Conservation (phyloP, 225 moss, liverwort and hornwort genomes). For the Polytrichum commune region DNA sequence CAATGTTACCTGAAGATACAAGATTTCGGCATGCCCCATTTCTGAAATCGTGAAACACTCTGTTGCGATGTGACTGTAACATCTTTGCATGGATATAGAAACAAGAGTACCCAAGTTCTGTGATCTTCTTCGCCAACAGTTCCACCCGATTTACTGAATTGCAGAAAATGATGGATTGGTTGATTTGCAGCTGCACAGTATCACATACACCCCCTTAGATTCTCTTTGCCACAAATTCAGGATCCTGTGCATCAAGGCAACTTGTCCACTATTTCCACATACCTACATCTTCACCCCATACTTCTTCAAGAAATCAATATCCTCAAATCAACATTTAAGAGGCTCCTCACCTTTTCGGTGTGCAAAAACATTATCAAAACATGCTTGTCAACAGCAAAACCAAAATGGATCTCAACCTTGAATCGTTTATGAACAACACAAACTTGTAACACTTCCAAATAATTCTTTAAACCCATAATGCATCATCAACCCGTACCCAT, state of each 20-base stretch:
- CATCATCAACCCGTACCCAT: no score
- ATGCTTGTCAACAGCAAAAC: no score
- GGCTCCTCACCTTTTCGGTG: no score
- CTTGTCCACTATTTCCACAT: not conserved
- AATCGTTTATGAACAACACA: no score
- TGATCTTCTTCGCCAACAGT: slow-evolving; percentile 63
- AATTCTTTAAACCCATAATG: no score
- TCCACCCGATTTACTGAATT: slow-evolving; percentile 69
- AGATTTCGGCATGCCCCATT: slow-evolving; percentile 63
- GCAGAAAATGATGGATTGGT: slow-evolving; percentile 72
- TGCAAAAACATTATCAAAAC: no score
- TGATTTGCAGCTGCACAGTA: slow-evolving; percentile 57
- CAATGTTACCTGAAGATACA: slow-evolving; percentile 52
- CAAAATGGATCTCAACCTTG: no score
- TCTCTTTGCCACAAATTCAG: not conserved
- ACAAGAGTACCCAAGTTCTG: slow-evolving; percentile 65
- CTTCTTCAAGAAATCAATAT: no score
- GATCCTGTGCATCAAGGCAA: not conserved
- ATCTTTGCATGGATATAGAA: slow-evolving; percentile 71
- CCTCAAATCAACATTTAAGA: no score
- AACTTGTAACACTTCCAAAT: no score
- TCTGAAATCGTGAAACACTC: slow-evolving; percentile 70
- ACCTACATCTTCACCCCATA: no score
- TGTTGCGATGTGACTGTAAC: slow-evolving; percentile 67
- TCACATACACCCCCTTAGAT: slow-evolving; percentile 3